Conservation (phyloP, 441 rosid species). For the Gossypium trilobum region DNA sequence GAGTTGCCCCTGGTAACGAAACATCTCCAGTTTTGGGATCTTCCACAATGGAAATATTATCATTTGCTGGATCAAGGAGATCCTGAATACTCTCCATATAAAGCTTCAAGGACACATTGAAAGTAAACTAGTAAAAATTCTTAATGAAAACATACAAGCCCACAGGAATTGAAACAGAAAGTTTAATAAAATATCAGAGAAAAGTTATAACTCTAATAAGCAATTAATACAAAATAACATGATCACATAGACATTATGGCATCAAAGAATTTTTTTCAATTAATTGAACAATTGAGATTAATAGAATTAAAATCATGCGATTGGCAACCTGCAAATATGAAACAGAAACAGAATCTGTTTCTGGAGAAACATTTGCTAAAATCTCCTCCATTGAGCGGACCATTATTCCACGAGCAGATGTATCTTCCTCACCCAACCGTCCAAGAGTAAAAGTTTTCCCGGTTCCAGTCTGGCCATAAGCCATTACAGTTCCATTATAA, state of each 20-base stretch:
- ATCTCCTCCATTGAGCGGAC: slow-evolving; percentile 98
- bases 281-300: neutral
- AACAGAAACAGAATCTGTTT: slow-evolving; percentile 67
- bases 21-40: slow-evolving; percentile 98
- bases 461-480: slow-evolving; percentile 98
- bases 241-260: neutral
- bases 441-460: slow-evolving; percentile 98
- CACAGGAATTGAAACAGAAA: neutral
- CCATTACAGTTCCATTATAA: slow-evolving; percentile 97
- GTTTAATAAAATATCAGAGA: neutral
- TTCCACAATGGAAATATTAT: slow-evolving; percentile 80
- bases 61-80: slow-evolving; percentile 82
- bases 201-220: neutral
- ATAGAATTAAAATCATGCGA: neutral
- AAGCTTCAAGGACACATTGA: slow-evolving; percentile 43
- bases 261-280: neutral
- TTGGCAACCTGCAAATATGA: slow-evolving; percentile 79
- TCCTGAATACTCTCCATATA: slow-evolving; percentile 97
- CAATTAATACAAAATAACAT: neutral
- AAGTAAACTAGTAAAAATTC: slow-evolving; percentile 14
- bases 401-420: slow-evolving; percentile 95
- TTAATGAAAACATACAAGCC: neutral
- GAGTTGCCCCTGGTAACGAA: slow-evolving; percentile 82
- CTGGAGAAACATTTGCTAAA: slow-evolving; percentile 51
- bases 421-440: slow-evolving; percentile 74